Conservation (phyloP, 2,329 filamentous ascomycete species). For the Lecanoromycetidae sp. region DNA sequence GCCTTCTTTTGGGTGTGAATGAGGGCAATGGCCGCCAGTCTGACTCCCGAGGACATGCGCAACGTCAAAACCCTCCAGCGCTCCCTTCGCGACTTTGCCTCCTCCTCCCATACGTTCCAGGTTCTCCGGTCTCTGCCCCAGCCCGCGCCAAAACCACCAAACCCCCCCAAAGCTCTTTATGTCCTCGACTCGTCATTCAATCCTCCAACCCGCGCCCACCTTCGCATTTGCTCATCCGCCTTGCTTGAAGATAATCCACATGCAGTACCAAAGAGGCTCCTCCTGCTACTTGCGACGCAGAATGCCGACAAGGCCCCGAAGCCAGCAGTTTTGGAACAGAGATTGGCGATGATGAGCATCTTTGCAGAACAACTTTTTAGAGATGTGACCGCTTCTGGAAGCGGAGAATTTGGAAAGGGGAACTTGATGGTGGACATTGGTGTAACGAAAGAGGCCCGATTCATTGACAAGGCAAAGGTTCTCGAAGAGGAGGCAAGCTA, state of each 20-base stretch:
- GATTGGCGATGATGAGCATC: constrained; percentile 37
- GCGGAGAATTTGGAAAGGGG: constrained; percentile 4
- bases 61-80: constrained; percentile 3
- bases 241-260: constrained; percentile 28
- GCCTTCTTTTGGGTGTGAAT: too few species aligned
- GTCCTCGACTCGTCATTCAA: constrained; percentile 58
- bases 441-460: constrained; percentile 37
- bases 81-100: constrained; percentile 9
- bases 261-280: constrained; percentile 33
- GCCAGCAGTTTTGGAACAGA: constrained; percentile 37
- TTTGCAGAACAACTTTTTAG: constrained; percentile 34
- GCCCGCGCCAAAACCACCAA: constrained; percentile 16
- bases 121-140: constrained; percentile 14
- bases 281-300: constrained; percentile 50
- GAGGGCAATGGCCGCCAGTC: background rate
- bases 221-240: constrained; percentile 43
- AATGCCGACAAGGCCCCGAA: constrained; percentile 52
- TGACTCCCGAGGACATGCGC: constrained; percentile 5
- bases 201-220: constrained; percentile 49
- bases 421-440: constrained; percentile 34
- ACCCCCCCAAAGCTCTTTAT: constrained; percentile 37
- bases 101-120: constrained; percentile 7
- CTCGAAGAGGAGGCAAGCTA: constrained; percentile 22
- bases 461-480: constrained; percentile 35
- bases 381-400: constrained; percentile 18